phyloP scores from a whole-genome alignment of 306 rosid genomes.

The Hippophae tibetana region DNA sequence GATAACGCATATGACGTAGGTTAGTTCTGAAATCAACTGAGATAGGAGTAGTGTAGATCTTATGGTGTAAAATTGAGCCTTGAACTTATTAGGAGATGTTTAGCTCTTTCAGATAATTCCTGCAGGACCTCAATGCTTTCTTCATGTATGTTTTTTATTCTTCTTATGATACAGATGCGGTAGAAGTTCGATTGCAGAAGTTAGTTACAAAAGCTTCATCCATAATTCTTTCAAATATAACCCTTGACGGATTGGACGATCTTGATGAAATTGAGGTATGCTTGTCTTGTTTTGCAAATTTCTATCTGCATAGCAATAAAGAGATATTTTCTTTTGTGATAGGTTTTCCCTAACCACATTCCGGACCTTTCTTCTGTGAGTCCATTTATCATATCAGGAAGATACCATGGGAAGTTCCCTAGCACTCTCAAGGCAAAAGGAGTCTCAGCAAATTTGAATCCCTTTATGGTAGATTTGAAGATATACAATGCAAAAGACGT shows the following conservation, averaged over 20 bases:
- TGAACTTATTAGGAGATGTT: too few species aligned
- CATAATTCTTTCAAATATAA: constrained; percentile 50
- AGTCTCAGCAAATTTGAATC: constrained; percentile 50
- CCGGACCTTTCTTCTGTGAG: constrained; percentile 78
- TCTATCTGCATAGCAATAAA: background rate
- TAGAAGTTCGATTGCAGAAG: constrained; percentile 41
- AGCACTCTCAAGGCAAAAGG: constrained; percentile 50
- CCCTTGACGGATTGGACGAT: constrained; percentile 40
- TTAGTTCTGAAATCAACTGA: constrained; percentile 22
- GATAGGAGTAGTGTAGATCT: background rate
- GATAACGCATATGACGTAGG: constrained; percentile 62
- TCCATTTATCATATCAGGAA: constrained; percentile 59
- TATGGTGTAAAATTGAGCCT: too few species aligned
- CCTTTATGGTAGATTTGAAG: constrained; percentile 42
- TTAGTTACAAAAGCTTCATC: constrained; percentile 51
- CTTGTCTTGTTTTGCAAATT: background rate
- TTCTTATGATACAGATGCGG: constrained; percentile 29
- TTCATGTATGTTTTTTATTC: constrained; percentile 7
- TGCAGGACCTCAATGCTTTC: constrained; percentile 2
- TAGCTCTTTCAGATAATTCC: too few species aligned
- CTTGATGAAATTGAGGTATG: constrained; percentile 72
- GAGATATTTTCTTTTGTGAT: constrained; percentile 8
- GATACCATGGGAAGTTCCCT: constrained; percentile 66
- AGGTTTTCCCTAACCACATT: constrained; percentile 60
- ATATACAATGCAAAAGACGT: constrained; percentile 56